Evolutionary conservation across 352 stramenopile species (phyloP).

Genomic region (Blastocystis sp.): DNA sequence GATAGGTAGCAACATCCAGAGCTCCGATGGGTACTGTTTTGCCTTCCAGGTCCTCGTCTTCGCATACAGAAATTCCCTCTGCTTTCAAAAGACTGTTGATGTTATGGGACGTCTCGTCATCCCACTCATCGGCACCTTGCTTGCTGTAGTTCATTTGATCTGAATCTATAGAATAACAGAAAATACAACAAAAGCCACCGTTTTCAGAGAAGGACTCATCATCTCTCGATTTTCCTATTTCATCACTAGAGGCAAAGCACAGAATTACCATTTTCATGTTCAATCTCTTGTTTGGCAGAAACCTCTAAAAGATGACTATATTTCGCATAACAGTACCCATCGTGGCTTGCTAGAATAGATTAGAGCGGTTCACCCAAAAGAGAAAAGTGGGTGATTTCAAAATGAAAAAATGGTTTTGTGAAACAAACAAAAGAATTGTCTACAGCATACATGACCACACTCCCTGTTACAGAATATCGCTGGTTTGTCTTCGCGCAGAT

Average conservation of each 20-base stretch:
- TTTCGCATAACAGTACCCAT: not conserved
- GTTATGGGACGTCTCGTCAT: not conserved
- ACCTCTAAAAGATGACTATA: not conserved
- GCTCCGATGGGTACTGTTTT: constrained; percentile 12
- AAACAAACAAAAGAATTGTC: not conserved
- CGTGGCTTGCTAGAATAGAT: too few species aligned
- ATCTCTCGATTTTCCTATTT: not conserved
- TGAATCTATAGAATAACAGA: not conserved
- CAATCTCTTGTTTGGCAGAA: not conserved
- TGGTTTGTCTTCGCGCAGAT: not conserved
- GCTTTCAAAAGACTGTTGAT: not conserved
- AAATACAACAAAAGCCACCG: not conserved
- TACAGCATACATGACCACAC: not conserved
- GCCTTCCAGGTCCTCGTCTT: not conserved
- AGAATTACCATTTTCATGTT: not conserved
- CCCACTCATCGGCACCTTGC: not conserved
- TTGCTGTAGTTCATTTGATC: not conserved
- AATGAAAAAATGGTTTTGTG: not conserved
- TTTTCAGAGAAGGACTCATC: not conserved
- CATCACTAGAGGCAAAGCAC: not conserved
- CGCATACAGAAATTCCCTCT: not conserved
- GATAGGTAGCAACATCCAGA: not conserved
- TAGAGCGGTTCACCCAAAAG: not conserved
- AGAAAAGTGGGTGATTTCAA: not conserved
- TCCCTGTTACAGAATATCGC: not conserved